Percentiles rank a stretch among this genome's conserved stretches.
Conservation (phyloP, 2,329 filamentous ascomycete genomes). For the Ophiobolus disseminans region DNA sequence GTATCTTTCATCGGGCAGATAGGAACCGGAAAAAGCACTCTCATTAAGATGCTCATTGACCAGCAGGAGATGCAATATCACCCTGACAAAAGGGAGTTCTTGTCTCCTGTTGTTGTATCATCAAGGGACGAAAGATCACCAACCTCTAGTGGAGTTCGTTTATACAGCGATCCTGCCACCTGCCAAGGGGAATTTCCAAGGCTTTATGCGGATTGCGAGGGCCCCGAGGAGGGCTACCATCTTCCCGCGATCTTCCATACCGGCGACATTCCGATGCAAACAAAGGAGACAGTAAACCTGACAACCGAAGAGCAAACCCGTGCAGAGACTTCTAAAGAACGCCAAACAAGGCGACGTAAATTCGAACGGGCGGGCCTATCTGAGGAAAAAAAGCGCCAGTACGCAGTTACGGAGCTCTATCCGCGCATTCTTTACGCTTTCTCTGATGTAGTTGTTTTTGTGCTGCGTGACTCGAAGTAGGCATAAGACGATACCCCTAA, state of each 20-base stretch:
- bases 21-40: slow-evolving; percentile 57
- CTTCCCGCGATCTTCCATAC: slow-evolving; percentile 37
- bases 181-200: slow-evolving; percentile 47
- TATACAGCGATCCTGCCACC: neutral
- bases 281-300: neutral
- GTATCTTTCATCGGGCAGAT: slow-evolving; percentile 57
- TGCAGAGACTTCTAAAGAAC: slow-evolving; percentile 45
- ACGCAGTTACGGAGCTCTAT: slow-evolving; percentile 50
- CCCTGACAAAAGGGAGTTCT: neutral
- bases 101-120: neutral
- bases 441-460: slow-evolving; percentile 53
- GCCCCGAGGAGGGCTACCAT: slow-evolving; percentile 58
- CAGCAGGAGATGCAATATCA: neutral
- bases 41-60: slow-evolving; percentile 59
- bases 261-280: neutral
- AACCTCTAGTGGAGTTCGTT: neutral
- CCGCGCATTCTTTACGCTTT: slow-evolving; percentile 52
- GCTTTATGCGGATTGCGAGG: slow-evolving; percentile 61
- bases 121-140: neutral
- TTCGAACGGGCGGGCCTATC: slow-evolving; percentile 11
- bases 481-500: neutral
- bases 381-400: slow-evolving; percentile 38
- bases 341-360: slow-evolving; percentile 34
- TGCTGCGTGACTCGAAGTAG: slow-evolving; percentile 48
- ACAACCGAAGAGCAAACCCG: neutral